Percentiles rank a stretch among this genome's conserved stretches.
Evolutionary conservation across 768 basidiomycete genomes (phyloP).

Genomic region (Trametes meyenii): DNA sequence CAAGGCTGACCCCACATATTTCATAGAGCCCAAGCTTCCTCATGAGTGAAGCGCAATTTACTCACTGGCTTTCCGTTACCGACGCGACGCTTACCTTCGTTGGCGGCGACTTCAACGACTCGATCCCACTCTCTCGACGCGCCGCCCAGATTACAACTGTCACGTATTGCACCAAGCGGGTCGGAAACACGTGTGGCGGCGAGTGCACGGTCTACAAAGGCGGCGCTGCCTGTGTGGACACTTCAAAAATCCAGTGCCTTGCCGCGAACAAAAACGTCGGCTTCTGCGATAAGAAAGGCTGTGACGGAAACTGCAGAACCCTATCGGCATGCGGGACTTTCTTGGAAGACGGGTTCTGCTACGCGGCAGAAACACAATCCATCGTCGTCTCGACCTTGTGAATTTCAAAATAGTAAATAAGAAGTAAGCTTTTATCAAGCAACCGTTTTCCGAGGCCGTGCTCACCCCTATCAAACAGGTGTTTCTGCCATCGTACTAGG

Average conservation of each 20-base stretch:
- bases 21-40: background rate
- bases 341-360: conserved; percentile 32
- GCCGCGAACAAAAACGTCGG: conserved; percentile 33
- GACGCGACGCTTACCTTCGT: conserved; percentile 24
- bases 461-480: too few species aligned
- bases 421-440: too few species aligned
- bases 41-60: conserved; percentile 1
- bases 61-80: conserved; percentile 25
- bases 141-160: conserved; percentile 28
- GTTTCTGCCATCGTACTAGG: too few species aligned
- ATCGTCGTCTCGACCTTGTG: conserved; percentile 20
- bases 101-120: conserved; percentile 20
- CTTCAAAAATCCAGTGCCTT: conserved; percentile 35
- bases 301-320: conserved; percentile 32
- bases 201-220: conserved; percentile 37
- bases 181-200: conserved; percentile 33
- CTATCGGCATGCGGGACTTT: conserved; percentile 30
- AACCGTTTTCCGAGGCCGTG: too few species aligned
- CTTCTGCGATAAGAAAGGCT: conserved; percentile 32
- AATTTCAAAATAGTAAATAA: background rate
- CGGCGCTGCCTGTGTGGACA: conserved; percentile 27
- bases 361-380: conserved; percentile 33
- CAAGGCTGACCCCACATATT: background rate
- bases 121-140: conserved; percentile 11
- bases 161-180: conserved; percentile 31